Conservation (phyloP, 305 asterid species). For the Rubia occidens region DNA sequence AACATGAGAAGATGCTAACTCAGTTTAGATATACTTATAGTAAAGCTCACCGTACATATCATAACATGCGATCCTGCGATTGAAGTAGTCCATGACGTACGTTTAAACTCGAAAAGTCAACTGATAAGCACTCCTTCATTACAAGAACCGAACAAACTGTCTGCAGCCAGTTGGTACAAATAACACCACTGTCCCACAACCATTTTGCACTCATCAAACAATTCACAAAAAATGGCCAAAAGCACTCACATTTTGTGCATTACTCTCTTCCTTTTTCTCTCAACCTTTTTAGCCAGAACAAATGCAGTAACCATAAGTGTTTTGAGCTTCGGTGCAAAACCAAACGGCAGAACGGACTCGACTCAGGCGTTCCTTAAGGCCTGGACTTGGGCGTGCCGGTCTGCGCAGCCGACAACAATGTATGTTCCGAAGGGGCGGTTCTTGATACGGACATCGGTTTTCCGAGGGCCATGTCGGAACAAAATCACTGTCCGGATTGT, state of each 20-base stretch:
- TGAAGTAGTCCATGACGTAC: slow-evolving; percentile 5
- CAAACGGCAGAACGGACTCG: not conserved
- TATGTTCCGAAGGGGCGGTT: not conserved
- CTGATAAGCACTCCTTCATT: not conserved
- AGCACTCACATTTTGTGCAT: not conserved
- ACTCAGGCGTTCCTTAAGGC: not conserved
- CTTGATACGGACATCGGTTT: not conserved
- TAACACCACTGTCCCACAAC: not conserved
- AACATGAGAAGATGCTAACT: not conserved
- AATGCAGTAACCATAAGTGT: not conserved
- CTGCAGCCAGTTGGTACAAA: not conserved
- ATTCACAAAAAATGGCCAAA: not conserved
- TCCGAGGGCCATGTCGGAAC: not conserved
- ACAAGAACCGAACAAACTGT: not conserved
- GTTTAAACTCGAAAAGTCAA: not conserved
- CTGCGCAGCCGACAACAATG: not conserved
- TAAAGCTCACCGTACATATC: not conserved
- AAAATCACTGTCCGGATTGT: not conserved
- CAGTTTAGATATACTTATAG: not conserved
- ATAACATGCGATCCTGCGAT: not conserved
- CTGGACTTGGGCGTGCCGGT: slow-evolving; percentile 2
- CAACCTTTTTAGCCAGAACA: not conserved
- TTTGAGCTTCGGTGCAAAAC: not conserved
- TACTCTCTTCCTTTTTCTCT: not conserved
- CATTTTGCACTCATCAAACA: not conserved